phyloP scores from a whole-genome alignment of 768 basidiomycete species.

The Chalciporus chontae region DNA sequence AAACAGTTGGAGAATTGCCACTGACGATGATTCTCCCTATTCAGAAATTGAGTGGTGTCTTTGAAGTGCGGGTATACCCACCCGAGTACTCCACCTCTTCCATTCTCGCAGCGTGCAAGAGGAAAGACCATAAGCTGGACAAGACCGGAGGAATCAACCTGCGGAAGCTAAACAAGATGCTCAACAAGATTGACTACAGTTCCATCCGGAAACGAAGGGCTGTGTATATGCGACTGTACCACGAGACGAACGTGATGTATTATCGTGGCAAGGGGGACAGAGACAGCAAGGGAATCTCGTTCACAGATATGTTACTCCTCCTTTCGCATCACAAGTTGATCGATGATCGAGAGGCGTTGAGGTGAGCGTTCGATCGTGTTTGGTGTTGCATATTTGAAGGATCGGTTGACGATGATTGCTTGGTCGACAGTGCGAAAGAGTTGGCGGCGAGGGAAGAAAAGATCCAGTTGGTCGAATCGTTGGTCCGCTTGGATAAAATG shows the following conservation, averaged over 20 bases:
- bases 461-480: constrained; percentile 75
- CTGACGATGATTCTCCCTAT: not conserved
- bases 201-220: constrained; percentile 63
- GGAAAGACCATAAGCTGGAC: constrained; percentile 31
- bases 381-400: too few species aligned
- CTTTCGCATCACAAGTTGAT: constrained; percentile 92
- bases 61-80: constrained; percentile 86
- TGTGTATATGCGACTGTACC: constrained; percentile 73
- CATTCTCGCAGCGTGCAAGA: constrained; percentile 51
- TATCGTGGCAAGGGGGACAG: constrained; percentile 79
- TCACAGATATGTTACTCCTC: constrained; percentile 83
- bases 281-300: constrained; percentile 84
- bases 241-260: constrained; percentile 79
- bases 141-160: constrained; percentile 58
- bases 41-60: constrained; percentile 80
- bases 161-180: constrained; percentile 50
- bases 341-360: constrained; percentile 81
- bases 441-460: constrained; percentile 71
- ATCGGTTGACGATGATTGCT: not conserved
- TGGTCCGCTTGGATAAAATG: constrained; percentile 83
- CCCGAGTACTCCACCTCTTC: constrained; percentile 57
- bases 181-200: constrained; percentile 63
- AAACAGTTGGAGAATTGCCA: not conserved
- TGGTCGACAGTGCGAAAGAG: constrained; percentile 64
- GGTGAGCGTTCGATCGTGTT: too few species aligned